phyloP scores from a whole-genome alignment of 1,139 yeast species.

The Candida buenavistaensis region DNA sequence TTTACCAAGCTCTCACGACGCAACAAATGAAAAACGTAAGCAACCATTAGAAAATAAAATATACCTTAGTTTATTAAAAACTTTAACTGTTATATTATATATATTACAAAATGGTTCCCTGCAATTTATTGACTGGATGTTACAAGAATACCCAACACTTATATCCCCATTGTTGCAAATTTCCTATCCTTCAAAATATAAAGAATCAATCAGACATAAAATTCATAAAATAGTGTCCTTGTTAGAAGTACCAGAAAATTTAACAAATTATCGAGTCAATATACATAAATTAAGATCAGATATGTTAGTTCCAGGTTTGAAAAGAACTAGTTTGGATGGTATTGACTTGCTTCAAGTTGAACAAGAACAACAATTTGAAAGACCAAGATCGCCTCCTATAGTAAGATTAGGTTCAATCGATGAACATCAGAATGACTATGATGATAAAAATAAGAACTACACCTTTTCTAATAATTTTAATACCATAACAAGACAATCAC shows the following conservation, averaged over 20 bases:
- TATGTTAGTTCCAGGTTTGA: slow-evolving; percentile 39
- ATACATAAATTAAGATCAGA: slow-evolving; percentile 41
- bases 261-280: slow-evolving; percentile 34
- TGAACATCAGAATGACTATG: slow-evolving; percentile 3
- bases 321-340: slow-evolving; percentile 17
- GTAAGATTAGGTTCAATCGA: slow-evolving; percentile 2
- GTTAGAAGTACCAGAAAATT: slow-evolving; percentile 25
- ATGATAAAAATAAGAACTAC: neutral
- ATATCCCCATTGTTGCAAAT: slow-evolving; percentile 11
- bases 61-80: slow-evolving; percentile 24
- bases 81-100: slow-evolving; percentile 36
- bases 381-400: slow-evolving; percentile 2
- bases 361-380: slow-evolving; percentile 4
- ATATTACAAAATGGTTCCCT: slow-evolving; percentile 40
- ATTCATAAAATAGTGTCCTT: slow-evolving; percentile 27
- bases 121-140: slow-evolving; percentile 33
- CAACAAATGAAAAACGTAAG: neutral
- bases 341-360: slow-evolving; percentile 12
- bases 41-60: slow-evolving; percentile 8
- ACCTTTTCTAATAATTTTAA: slow-evolving; percentile 1
- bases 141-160: slow-evolving; percentile 4
- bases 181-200: slow-evolving; percentile 13
- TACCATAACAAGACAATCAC: neutral
- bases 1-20: slow-evolving; percentile 1
- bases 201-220: slow-evolving; percentile 29